Base-by-base conservation (phyloP, 2,329 filamentous ascomycete genomes). In the Neocucurbitaria cava region DNA sequence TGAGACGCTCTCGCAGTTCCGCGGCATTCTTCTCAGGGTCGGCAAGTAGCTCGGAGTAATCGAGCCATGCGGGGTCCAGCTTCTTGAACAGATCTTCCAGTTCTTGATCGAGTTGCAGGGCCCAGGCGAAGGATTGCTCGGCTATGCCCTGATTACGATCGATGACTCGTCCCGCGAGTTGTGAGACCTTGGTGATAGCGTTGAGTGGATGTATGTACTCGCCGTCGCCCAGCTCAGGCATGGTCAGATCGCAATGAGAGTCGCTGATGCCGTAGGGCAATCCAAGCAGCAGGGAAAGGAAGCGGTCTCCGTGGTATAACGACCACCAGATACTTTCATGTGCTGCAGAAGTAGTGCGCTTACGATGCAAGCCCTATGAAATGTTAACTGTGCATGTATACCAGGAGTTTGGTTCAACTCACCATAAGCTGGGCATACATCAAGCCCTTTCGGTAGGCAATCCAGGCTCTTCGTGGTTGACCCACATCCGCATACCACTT, bases 401-500 rank as follows among this genome's bases (percentile, higher is more conserved):
- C 36, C 3, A 9, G 31, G 8, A 23, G 2, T 21, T 5, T 23
- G 11, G 18, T 17, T 26, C 3, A 24, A 59, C 73, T 79, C 76
- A 58, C 83, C 81, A 84, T 79, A 1, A 86, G 71, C 54, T 85
- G 77, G 6, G 79, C 79, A 53, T 81, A 79, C 61, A 81, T 81
- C 35, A 86, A 72, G 3, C 79, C 84, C 36, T 80, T 77, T 11
- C 84, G 79, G 36, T 77, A 77, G 8, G 78, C 68, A 5, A 84
- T 72, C 85, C 84, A 87, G 1, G 82, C 79, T 57, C 81, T 78
- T 31, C 82, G 79, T 10, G 85, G 83, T 38, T 81, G 79, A 2
- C 84, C 85, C 56, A 83, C 79, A 52, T 85, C 82, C 46, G 83
- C 72, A 56, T 83, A 81, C 56, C 82, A 78, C 62, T 85, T 85